Evolutionary conservation across 2,329 filamentous ascomycete genomes (phyloP).

Genomic region (Hortaea sp.): DNA sequence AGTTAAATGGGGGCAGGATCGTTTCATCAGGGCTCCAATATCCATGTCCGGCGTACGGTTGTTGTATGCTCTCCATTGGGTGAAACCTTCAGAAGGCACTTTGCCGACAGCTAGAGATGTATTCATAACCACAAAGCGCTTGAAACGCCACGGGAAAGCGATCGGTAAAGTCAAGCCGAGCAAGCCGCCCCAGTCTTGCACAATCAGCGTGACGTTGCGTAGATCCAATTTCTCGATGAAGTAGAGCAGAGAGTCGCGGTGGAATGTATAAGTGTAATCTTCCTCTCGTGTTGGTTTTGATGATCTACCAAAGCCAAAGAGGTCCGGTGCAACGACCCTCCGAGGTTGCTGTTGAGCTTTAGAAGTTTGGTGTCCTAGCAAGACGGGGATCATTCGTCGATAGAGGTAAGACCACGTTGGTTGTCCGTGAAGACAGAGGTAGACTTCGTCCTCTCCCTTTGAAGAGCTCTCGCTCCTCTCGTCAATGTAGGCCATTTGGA

Average conservation of each 20-base stretch:
- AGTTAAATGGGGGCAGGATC: neutral
- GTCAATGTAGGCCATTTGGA: slow-evolving; percentile 1
- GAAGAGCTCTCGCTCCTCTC: neutral
- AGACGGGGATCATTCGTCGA: neutral
- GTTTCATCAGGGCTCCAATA: neutral
- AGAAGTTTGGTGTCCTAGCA: neutral
- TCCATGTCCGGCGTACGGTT: neutral
- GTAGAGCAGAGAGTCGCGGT: slow-evolving; percentile 1
- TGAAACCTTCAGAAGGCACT: neutral
- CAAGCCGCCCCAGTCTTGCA: slow-evolving; percentile 4
- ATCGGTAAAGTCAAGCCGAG: slow-evolving; percentile 3
- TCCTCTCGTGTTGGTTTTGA: slow-evolving; percentile 1
- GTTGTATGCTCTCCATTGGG: neutral
- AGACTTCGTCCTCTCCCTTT: neutral
- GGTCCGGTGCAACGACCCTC: slow-evolving; percentile 2
- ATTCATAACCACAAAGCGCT: slow-evolving; percentile 3
- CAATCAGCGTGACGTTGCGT: slow-evolving; percentile 3
- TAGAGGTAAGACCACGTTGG: neutral
- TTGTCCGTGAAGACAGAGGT: neutral
- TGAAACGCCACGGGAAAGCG: slow-evolving; percentile 2
- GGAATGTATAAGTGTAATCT: slow-evolving; percentile 1
- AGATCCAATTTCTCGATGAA: slow-evolving; percentile 1
- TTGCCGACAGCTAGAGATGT: neutral
- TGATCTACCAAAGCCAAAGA: slow-evolving; percentile 3
- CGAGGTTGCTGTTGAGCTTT: neutral